Conservation (phyloP, 345 rosid genomes). For the Brassica rapa region DNA sequence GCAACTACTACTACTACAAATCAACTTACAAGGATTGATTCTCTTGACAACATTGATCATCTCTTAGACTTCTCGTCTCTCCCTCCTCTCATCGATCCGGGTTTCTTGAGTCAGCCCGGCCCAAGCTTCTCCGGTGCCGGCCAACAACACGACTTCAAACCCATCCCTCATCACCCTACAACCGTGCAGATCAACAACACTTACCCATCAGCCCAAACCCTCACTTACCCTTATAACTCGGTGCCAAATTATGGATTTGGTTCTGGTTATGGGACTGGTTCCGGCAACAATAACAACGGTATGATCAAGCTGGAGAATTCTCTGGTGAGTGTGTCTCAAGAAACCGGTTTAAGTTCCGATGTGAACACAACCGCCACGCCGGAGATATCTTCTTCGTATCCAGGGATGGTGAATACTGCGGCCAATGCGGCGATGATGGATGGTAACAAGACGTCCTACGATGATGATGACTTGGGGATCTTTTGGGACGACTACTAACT, state of each 20-base stretch:
- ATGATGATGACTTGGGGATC: slow-evolving; percentile 33
- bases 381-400: slow-evolving; percentile 57
- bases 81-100: slow-evolving; percentile 35
- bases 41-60: slow-evolving; percentile 58
- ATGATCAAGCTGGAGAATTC: slow-evolving; percentile 39
- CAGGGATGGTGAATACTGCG: slow-evolving; percentile 2
- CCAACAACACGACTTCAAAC: slow-evolving; percentile 36
- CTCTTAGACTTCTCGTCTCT: slow-evolving; percentile 36
- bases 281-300: slow-evolving; percentile 9
- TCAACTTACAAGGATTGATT: slow-evolving; percentile 43
- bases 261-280: slow-evolving; percentile 41
- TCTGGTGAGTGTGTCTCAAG: slow-evolving; percentile 56
- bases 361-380: slow-evolving; percentile 43
- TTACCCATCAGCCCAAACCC: slow-evolving; percentile 71
- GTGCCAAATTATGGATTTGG: slow-evolving; percentile 35
- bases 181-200: slow-evolving; percentile 52
- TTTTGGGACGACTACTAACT: slow-evolving; percentile 35
- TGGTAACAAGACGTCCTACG: slow-evolving; percentile 30
- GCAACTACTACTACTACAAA: slow-evolving; percentile 13
- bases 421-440: slow-evolving; percentile 23
- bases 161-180: slow-evolving; percentile 41
- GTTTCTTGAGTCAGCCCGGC: slow-evolving; percentile 36
- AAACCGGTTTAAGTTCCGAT: slow-evolving; percentile 53
- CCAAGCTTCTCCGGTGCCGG: slow-evolving; percentile 22
- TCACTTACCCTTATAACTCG: slow-evolving; percentile 40